Conservation (phyloP, 2,329 filamentous ascomycete genomes). For the Ophiostoma sp. region DNA sequence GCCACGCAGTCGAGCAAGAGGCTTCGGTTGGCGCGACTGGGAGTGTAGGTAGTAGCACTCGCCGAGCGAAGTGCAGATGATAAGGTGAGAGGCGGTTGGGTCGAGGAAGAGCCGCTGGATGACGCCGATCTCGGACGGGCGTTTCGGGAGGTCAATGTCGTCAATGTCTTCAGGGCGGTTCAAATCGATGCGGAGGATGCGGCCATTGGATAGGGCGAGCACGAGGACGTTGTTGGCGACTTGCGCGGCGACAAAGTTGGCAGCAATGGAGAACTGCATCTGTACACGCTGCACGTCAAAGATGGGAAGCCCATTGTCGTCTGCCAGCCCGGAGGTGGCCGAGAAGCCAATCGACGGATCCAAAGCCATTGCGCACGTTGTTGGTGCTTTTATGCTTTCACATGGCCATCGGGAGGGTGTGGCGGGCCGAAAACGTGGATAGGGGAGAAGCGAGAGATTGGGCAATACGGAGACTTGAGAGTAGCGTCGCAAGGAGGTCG, state of each 20-base stretch:
- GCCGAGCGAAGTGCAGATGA: slow-evolving; percentile 85
- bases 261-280: slow-evolving; percentile 90
- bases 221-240: slow-evolving; percentile 97
- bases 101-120: slow-evolving; percentile 97
- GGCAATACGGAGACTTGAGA: neutral
- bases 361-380: slow-evolving; percentile 56
- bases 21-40: slow-evolving; percentile 84
- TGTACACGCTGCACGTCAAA: slow-evolving; percentile 93
- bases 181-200: slow-evolving; percentile 90
- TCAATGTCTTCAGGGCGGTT: slow-evolving; percentile 95
- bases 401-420: slow-evolving; percentile 16
- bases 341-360: slow-evolving; percentile 71
- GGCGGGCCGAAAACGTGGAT: neutral
- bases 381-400: slow-evolving; percentile 3
- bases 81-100: slow-evolving; percentile 89
- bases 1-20: slow-evolving; percentile 77
- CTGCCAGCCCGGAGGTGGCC: slow-evolving; percentile 48
- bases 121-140: slow-evolving; percentile 83
- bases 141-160: slow-evolving; percentile 95
- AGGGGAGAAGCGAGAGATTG: neutral
- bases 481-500: slow-evolving; percentile 8
- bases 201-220: slow-evolving; percentile 85
- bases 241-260: slow-evolving; percentile 93
- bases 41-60: slow-evolving; percentile 99
- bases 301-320: slow-evolving; percentile 72